These are phyloP conservation scores for Senna tora DNA, from an alignment of 306 rosid genomes.

Conservation along the genomic window DNA sequence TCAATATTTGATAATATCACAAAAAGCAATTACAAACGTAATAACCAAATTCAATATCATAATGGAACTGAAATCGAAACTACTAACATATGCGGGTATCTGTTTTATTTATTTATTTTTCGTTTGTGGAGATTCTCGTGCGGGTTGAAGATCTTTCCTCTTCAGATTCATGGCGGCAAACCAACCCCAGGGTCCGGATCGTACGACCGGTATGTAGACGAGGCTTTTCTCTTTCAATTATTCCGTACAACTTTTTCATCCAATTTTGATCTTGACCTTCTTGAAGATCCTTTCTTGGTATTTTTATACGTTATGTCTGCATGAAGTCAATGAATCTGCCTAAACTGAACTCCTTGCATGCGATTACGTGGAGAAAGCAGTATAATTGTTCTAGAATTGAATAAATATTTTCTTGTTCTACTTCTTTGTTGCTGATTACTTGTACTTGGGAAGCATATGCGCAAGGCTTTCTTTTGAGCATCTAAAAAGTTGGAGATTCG, in stretches of 20 bases:
- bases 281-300: background rate
- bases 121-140: background rate
- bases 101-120: background rate
- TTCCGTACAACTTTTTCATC: background rate
- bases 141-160: constrained; percentile 42
- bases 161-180: constrained; percentile 78
- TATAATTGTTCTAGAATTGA: constrained; percentile 11
- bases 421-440: background rate
- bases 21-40: background rate
- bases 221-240: background rate
- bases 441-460: background rate
- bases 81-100: background rate
- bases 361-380: background rate
- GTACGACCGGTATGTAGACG: constrained; percentile 57
- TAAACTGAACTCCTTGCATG: background rate
- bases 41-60: background rate
- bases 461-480: background rate
- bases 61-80: background rate
- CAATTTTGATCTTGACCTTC: constrained; percentile 29
- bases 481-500: background rate
- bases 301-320: background rate
- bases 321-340: constrained; percentile 14
- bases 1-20: background rate
- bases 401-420: background rate
- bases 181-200: constrained; percentile 67